Evolutionary conservation across 371 early-diverging fungal species (phyloP), one percentile per base, ranked within the genome.

Genomic region (Apophysomyces variabilis): DNA sequence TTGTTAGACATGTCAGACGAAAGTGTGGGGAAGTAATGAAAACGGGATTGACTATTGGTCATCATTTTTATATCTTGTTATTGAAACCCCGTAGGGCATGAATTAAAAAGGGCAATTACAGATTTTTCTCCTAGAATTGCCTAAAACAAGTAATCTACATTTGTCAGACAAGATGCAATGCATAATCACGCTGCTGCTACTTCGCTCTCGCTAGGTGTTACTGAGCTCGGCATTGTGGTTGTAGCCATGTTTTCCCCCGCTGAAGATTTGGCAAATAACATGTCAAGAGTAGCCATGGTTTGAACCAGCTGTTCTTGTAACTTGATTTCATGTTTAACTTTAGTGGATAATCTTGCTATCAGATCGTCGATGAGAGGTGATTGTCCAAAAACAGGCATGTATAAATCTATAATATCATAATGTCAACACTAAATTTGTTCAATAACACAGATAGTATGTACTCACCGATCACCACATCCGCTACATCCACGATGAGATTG

Each of bases 271-370:
- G 88, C 83, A 77, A 82, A 88, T 56, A 87, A 68, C 90, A 93
- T 90, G 61, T 93, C 93, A 78, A 96, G 77, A n/a, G 91, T 81
- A 37, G 95, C 95, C 64, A 94, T 75, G 26, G 92, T 85, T 67
- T 91, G 81, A 45, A 78, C 71, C 64, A 95, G 67, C 45, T 90
- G 87, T 73, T 90, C 81, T 68, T 95, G 95, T 65, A 93, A 66
- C 7, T 84, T 79, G 61, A 95, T 78, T 77, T 96, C 96, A 38
- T 71, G 61, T 46, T 84, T 82, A 16, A 95, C 89, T 76, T 93
- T 92, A 16, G 65, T 65, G 43, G 84, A 72, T 50, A 96, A 75
- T 41, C 85, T 83, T 59, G 74, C 45, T 74, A 87, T 76, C 67
- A 94, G 72, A 37, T 90, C 89, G 50, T 80, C 91, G 43, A 93